phyloP scores from a whole-genome alignment of 2,329 filamentous ascomycete species.

The Aspergillus felis region DNA sequence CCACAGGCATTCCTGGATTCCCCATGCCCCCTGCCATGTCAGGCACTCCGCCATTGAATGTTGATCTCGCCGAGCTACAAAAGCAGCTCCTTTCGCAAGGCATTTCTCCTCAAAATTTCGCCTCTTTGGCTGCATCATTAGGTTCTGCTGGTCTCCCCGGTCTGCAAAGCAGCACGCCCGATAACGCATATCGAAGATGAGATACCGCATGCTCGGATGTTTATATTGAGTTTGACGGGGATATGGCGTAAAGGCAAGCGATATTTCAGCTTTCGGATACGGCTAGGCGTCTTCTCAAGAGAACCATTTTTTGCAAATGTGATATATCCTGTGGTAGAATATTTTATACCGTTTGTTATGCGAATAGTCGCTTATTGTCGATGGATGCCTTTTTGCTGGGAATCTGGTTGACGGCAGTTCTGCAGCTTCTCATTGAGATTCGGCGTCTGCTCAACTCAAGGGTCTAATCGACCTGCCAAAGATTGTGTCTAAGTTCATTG shows the following conservation, averaged over 20 bases:
- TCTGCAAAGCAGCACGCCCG: conserved; percentile 33
- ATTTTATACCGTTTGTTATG: conserved; percentile 6
- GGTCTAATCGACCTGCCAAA: not conserved
- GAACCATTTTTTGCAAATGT: not conserved
- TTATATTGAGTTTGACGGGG: conserved; percentile 43
- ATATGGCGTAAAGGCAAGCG: not conserved
- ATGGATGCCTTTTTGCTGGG: not conserved
- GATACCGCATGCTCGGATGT: conserved; percentile 54
- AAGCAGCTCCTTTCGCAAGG: conserved; percentile 36
- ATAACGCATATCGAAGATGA: conserved; percentile 29
- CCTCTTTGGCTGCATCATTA: conserved; percentile 28
- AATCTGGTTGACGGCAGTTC: not conserved
- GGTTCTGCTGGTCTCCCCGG: conserved; percentile 29
- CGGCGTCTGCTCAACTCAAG: not conserved
- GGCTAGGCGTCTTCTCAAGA: not conserved
- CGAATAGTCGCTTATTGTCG: not conserved
- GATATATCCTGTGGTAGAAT: conserved; percentile 3
- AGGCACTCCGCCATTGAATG: conserved; percentile 44
- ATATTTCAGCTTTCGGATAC: not conserved
- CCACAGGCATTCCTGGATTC: conserved; percentile 35
- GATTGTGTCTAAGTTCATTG: too few relatives aligned
- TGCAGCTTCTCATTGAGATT: not conserved
- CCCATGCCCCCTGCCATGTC: conserved; percentile 43
- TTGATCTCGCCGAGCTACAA: conserved; percentile 35
- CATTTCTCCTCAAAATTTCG: conserved; percentile 37